Conservation (phyloP, 805 yeast species). For the Candida sonorensis region DNA sequence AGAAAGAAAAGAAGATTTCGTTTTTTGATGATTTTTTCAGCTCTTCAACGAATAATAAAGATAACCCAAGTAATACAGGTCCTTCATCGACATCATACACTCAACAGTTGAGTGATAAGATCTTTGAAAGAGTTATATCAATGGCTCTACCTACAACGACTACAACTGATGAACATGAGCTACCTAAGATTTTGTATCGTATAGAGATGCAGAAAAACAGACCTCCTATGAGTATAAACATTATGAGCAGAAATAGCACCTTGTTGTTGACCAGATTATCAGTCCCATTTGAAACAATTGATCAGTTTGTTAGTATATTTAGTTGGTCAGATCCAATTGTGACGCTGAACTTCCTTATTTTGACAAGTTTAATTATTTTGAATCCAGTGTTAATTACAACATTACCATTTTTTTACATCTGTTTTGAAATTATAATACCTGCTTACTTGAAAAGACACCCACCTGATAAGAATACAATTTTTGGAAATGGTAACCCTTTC, state of each 20-base stretch:
- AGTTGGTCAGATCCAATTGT: slow-evolving; percentile 60
- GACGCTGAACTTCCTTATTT: slow-evolving; percentile 48
- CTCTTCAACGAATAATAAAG: slow-evolving; percentile 9
- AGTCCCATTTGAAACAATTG: slow-evolving; percentile 53
- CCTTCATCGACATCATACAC: slow-evolving; percentile 5
- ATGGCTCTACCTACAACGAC: slow-evolving; percentile 67
- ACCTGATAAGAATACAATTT: slow-evolving; percentile 41
- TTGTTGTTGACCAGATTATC: slow-evolving; percentile 56
- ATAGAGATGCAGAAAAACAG: slow-evolving; percentile 54
- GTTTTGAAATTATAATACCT: slow-evolving; percentile 58
- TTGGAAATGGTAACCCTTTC: slow-evolving; percentile 31
- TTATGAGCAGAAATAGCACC: slow-evolving; percentile 63
- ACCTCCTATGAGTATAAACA: slow-evolving; percentile 63
- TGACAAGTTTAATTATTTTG: slow-evolving; percentile 36
- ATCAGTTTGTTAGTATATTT: slow-evolving; percentile 45
- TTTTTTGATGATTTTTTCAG: slow-evolving; percentile 17
- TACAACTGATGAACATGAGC: slow-evolving; percentile 33
- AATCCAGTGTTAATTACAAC: slow-evolving; percentile 51
- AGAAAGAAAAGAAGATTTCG: slow-evolving; percentile 6
- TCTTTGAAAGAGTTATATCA: slow-evolving; percentile 63
- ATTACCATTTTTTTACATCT: slow-evolving; percentile 47
- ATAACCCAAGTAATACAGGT: not conserved
- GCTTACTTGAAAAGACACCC: slow-evolving; percentile 55
- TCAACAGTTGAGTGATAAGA: slow-evolving; percentile 48
- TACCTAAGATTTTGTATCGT: slow-evolving; percentile 39